phyloP scores from a whole-genome alignment of 1,284 basidiomycete species.

The Pholiota adiposa region DNA sequence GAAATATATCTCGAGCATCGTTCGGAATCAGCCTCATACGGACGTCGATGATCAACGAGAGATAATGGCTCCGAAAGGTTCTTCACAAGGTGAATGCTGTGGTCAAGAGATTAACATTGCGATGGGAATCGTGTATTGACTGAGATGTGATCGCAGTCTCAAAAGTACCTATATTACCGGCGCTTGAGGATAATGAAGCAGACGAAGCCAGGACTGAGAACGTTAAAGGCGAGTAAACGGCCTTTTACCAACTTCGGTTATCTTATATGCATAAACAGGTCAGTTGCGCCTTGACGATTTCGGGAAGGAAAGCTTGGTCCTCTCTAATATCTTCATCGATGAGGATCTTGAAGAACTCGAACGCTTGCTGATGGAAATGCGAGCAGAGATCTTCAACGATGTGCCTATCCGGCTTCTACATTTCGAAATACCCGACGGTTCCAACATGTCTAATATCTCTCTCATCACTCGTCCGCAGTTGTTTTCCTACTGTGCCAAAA shows the following conservation, averaged over 20 bases:
- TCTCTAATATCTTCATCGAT: no score
- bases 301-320: neutral
- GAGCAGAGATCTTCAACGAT: neutral
- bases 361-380: neutral
- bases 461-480: neutral
- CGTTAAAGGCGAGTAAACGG: no score
- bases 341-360: no score
- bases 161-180: no score
- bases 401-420: neutral
- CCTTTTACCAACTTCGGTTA: no score
- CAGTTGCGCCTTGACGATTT: neutral
- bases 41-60: neutral
- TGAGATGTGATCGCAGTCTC: no score
- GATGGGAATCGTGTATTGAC: no score
- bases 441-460: neutral
- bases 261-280: neutral
- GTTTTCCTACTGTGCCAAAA: neutral
- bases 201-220: no score
- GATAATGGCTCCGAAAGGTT: neutral
- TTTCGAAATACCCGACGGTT: neutral
- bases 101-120: neutral
- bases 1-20: neutral
- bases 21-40: neutral
- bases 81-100: neutral
- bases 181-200: no score